Evolutionary conservation across 352 stramenopile species (phyloP).

Genomic region (Salisapilia sapeloensis): DNA sequence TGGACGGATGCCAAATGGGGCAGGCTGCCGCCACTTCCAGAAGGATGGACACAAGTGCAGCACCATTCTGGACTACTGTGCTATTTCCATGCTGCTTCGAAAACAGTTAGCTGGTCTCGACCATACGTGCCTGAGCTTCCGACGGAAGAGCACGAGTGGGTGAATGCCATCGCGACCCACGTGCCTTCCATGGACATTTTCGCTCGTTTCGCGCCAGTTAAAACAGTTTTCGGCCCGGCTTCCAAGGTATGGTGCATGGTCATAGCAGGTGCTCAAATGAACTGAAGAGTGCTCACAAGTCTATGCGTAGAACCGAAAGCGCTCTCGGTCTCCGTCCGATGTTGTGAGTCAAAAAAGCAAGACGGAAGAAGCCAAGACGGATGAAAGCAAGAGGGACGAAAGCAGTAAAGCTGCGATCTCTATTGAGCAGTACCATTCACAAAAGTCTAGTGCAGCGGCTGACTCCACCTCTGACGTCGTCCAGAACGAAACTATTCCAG

Average conservation of each 20-base stretch:
- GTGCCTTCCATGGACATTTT: slow-evolving; percentile 57
- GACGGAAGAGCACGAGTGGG: slow-evolving; percentile 10
- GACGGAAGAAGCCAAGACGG: not conserved
- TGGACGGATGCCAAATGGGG: not conserved
- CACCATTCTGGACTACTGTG: slow-evolving; percentile 55
- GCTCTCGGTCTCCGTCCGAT: not conserved
- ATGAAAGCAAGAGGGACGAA: slow-evolving; percentile 4
- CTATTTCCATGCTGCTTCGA: slow-evolving; percentile 34
- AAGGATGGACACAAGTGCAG: slow-evolving; percentile 36
- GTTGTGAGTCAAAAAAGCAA: not conserved
- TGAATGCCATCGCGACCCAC: slow-evolving; percentile 27
- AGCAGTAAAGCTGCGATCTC: not conserved
- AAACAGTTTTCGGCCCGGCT: not conserved
- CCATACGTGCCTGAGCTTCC: slow-evolving; percentile 35
- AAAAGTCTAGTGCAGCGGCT: not conserved
- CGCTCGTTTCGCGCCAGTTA: too few species aligned
- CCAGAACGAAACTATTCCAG: slow-evolving; percentile 3
- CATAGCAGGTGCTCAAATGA: slow-evolving; percentile 4
- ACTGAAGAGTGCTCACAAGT: not conserved
- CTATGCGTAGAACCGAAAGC: not conserved
- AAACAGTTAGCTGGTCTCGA: slow-evolving; percentile 49
- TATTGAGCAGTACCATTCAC: not conserved
- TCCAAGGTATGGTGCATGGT: slow-evolving; percentile 1
- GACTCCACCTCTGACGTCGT: not conserved
- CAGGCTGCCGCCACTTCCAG: slow-evolving; percentile 20